These are phyloP conservation scores for Apiospora saccharicola DNA, from an alignment of 2,329 filamentous ascomycete genomes.

Conservation along the genomic window DNA sequence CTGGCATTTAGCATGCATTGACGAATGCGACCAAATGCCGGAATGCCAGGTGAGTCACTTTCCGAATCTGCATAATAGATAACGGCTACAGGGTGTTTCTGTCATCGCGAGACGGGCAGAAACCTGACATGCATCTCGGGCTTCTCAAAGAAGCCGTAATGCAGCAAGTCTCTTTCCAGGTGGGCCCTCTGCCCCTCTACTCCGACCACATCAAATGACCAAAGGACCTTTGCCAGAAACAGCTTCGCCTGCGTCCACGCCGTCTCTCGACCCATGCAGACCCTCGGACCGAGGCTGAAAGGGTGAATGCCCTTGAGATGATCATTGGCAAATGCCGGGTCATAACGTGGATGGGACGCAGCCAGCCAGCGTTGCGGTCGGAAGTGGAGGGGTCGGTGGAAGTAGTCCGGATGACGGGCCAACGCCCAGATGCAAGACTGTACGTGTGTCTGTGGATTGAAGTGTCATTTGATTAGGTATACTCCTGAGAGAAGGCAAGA, in stretches of 20 bases:
- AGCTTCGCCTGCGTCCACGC: conserved; percentile 25
- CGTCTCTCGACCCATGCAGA: conserved; percentile 21
- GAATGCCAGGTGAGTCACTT: too few species aligned
- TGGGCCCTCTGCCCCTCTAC: conserved; percentile 17
- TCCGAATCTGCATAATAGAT: too few species aligned
- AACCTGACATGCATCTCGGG: conserved; percentile 23
- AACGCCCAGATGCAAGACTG: conserved; percentile 26
- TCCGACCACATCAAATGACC: conserved; percentile 22
- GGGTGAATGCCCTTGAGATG: conserved; percentile 26
- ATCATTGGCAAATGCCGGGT: conserved; percentile 24
- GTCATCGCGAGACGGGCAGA: neutral
- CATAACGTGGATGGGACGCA: conserved; percentile 23
- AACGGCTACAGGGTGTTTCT: neutral
- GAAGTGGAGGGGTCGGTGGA: conserved; percentile 28
- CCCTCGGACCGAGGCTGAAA: conserved; percentile 30
- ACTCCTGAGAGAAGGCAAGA: too few species aligned
- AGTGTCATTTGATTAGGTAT: neutral
- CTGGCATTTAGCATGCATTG: too few species aligned
- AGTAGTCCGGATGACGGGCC: conserved; percentile 26
- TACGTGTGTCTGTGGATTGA: conserved; percentile 6
- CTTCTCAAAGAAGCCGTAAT: conserved; percentile 29
- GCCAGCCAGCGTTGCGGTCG: conserved; percentile 30
- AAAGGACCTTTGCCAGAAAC: conserved; percentile 27
- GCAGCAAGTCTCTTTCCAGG: conserved; percentile 24
- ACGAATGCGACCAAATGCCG: too few species aligned